Conservation (phyloP, 495 filamentous ascomycete genomes). For the Aspergillus taichungensis region DNA sequence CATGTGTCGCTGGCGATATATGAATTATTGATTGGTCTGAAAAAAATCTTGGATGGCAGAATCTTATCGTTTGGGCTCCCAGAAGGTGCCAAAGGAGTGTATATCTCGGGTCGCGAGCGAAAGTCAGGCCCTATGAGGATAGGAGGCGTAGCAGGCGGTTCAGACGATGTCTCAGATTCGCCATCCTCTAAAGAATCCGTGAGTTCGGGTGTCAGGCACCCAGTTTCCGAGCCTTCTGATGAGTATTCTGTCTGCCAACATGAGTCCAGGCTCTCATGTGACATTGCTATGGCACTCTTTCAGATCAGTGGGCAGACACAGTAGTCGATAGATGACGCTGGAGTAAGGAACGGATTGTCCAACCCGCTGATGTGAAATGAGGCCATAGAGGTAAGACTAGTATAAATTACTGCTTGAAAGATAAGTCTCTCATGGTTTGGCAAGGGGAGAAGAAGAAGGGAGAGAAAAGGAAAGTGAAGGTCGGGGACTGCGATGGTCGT, state of each 20-base stretch:
- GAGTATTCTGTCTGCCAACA: conserved; percentile 9
- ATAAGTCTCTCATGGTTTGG: neutral
- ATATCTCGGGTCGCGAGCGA: neutral
- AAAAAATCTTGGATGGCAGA: neutral
- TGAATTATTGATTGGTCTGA: no score
- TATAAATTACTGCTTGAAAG: neutral
- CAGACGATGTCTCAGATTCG: conserved; percentile 1
- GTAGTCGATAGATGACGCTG: neutral
- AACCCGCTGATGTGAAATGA: neutral
- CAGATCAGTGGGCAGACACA: neutral
- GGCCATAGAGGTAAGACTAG: conserved; percentile 1
- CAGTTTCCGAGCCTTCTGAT: neutral
- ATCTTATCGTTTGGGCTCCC: neutral
- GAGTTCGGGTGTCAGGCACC: neutral
- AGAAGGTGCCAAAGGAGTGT: neutral
- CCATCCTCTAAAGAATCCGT: conserved; percentile 1
- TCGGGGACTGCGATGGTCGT: no score
- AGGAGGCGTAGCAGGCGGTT: neutral
- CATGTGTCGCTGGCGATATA: no score
- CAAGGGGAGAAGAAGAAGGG: neutral
- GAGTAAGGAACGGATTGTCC: conserved; percentile 15
- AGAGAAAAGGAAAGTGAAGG: neutral
- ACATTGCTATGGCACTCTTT: conserved; percentile 8
- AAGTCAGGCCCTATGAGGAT: neutral
- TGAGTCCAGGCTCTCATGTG: conserved; percentile 19